Conservation (phyloP, 768 basidiomycete species). For the Naganishia friedmannii region DNA sequence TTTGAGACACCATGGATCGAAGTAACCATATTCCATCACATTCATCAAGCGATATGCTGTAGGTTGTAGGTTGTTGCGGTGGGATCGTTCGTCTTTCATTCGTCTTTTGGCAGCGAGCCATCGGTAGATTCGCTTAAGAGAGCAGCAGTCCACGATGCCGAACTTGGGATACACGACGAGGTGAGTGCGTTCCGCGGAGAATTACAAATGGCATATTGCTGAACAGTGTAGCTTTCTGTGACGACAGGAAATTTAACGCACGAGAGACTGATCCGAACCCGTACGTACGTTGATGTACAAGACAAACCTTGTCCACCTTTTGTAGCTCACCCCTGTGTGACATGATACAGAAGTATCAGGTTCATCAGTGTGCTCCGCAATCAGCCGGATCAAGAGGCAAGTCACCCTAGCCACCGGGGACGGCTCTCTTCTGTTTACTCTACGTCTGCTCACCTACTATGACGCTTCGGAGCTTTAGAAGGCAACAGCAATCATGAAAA, state of each 20-base stretch:
- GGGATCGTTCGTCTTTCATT: too few species aligned
- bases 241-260: constrained; percentile 24
- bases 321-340: too few species aligned
- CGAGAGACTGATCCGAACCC: constrained; percentile 29
- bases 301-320: background rate
- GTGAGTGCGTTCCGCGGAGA: background rate
- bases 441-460: background rate
- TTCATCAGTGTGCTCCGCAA: constrained; percentile 22
- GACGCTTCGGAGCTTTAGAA: background rate
- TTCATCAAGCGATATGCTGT: too few species aligned
- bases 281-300: constrained; percentile 4
- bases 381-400: constrained; percentile 21
- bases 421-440: background rate
- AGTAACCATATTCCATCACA: too few species aligned
- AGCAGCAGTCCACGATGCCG: background rate
- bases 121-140: background rate
- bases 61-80: too few species aligned
- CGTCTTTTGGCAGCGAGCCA: too few species aligned
- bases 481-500: constrained; percentile 27
- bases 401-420: background rate
- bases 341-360: constrained; percentile 20
- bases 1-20: background rate
- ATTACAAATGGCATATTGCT: background rate
- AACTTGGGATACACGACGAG: constrained; percentile 17
- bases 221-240: background rate